These are phyloP conservation scores for Domatiomyces globalis DNA, from an alignment of 2,329 filamentous ascomycete species.

Conservation along the genomic window DNA sequence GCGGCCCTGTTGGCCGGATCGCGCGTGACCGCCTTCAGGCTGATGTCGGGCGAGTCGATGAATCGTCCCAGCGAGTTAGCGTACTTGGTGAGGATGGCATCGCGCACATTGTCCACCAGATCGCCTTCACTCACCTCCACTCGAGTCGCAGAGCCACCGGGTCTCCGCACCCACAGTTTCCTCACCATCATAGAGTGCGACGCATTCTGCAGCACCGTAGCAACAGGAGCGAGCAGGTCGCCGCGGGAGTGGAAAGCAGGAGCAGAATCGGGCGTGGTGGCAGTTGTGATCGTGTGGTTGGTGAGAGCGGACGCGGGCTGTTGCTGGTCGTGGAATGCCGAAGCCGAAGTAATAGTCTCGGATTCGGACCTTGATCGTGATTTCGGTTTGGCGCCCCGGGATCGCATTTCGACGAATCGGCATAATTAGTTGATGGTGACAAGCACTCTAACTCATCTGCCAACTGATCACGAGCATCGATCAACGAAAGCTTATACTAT, in stretches of 20 bases:
- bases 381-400: no score
- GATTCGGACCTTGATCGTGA: no score
- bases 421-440: no score
- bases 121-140: constrained; percentile 77
- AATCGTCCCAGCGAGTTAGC: constrained; percentile 76
- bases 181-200: constrained; percentile 28
- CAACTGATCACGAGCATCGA: no score
- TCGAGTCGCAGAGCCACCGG: constrained; percentile 70
- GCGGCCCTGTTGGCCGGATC: constrained; percentile 32
- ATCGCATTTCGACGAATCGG: no score
- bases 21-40: constrained; percentile 60
- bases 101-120: constrained; percentile 84
- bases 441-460: no score
- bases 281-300: background rate
- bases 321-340: constrained; percentile 18
- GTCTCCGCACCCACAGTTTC: constrained; percentile 92
- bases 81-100: constrained; percentile 86
- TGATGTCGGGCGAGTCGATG: constrained; percentile 83
- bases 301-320: background rate
- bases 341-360: constrained; percentile 18
- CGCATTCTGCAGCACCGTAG: constrained; percentile 8
- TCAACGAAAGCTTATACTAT: no score
- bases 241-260: constrained; percentile 2
- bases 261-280: background rate
- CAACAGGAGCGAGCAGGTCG: constrained; percentile 7